phyloP scores from a whole-genome alignment of 2,329 filamentous ascomycete genomes.

The Venturiaceae sp. region DNA sequence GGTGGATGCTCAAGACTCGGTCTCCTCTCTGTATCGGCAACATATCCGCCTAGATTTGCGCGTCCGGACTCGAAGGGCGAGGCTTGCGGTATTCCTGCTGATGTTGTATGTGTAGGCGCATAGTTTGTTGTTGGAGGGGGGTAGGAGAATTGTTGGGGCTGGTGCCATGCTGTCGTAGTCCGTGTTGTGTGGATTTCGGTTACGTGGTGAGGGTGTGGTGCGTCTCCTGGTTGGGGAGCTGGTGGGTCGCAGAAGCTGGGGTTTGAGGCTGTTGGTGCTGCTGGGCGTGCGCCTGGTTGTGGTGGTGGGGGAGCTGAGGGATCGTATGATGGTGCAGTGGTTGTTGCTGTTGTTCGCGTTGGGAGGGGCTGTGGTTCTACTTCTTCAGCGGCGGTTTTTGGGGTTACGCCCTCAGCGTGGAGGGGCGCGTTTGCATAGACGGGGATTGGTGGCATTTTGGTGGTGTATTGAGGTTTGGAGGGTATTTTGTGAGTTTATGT shows the following conservation, averaged over 20 bases:
- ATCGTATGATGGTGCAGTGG: conserved; percentile 17
- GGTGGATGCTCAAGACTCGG: conserved; percentile 33
- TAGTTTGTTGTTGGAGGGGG: conserved; percentile 27
- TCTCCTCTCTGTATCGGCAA: conserved; percentile 8
- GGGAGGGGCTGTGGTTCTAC: conserved; percentile 30
- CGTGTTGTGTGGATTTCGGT: conserved; percentile 10
- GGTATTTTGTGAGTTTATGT: too few species aligned
- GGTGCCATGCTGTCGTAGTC: conserved; percentile 22
- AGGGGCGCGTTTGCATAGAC: conserved; percentile 38
- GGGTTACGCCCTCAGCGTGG: conserved; percentile 16
- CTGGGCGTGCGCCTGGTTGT: conserved; percentile 20
- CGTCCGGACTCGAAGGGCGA: conserved; percentile 11
- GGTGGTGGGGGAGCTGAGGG: conserved; percentile 20
- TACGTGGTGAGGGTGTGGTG: conserved; percentile 11
- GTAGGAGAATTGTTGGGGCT: conserved; percentile 26
- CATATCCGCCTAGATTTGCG: conserved; percentile 8
- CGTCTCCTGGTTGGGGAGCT: conserved; percentile 32
- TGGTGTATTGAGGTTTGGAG: too few species aligned
- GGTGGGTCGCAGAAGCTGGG: conserved; percentile 18
- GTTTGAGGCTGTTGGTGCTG: conserved; percentile 10
- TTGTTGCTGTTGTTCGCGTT: conserved; percentile 24
- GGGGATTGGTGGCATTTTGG: conserved; percentile 35
- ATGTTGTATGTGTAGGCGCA: conserved; percentile 28
- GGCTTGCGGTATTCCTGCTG: conserved; percentile 13
- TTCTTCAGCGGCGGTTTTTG: conserved; percentile 11